These are phyloP conservation scores for Saccharomycopsis oosterbeekiorum DNA, from an alignment of 805 yeast genomes.

Conservation along the genomic window DNA sequence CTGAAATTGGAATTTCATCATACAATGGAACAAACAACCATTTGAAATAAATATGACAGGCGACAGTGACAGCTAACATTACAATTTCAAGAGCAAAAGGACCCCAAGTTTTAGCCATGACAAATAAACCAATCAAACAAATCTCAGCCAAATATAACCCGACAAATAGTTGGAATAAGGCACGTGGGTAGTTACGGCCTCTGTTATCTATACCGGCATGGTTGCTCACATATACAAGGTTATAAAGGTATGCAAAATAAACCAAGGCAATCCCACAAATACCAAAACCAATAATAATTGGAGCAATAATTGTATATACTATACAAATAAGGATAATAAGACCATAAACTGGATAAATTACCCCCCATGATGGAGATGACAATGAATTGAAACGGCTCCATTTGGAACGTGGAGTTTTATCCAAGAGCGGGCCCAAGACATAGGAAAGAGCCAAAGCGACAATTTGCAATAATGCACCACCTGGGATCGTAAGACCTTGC, in stretches of 20 bases:
- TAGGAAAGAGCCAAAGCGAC: constrained; percentile 64
- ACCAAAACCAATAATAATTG: constrained; percentile 61
- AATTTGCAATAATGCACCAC: constrained; percentile 69
- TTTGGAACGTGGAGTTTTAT: constrained; percentile 83
- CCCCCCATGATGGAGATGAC: constrained; percentile 69
- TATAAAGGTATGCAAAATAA: constrained; percentile 55
- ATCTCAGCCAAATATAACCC: constrained; percentile 65
- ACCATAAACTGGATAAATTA: constrained; percentile 68
- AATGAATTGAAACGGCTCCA: constrained; percentile 69
- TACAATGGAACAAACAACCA: constrained; percentile 51
- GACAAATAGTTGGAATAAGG: constrained; percentile 61
- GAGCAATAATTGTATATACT: constrained; percentile 71
- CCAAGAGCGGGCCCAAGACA: constrained; percentile 60
- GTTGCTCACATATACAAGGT: constrained; percentile 50
- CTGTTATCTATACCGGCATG: constrained; percentile 48
- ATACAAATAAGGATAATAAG: constrained; percentile 64
- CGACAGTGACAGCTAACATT: constrained; percentile 47
- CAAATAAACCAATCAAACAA: constrained; percentile 60
- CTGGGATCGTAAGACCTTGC: constrained; percentile 70
- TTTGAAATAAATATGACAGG: constrained; percentile 49
- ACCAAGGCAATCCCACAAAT: constrained; percentile 45
- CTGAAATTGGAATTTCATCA: constrained; percentile 64
- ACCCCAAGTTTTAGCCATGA: constrained; percentile 73
- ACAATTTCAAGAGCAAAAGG: constrained; percentile 61
- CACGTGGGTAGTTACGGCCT: constrained; percentile 66